Conservation (phyloP, 768 basidiomycete species). For the Lentinula raphanica region DNA sequence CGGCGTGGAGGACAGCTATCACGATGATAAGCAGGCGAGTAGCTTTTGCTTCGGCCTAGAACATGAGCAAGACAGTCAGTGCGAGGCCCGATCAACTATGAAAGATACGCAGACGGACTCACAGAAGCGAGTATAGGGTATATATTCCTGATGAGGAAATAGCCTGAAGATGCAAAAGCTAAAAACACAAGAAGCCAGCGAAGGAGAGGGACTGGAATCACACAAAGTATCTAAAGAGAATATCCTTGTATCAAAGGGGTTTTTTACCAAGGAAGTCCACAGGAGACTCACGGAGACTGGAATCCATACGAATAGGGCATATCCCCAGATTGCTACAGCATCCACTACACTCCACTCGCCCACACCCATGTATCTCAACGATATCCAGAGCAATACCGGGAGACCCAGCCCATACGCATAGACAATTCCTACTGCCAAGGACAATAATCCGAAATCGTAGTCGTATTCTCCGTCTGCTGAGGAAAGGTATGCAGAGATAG, state of each 20-base stretch:
- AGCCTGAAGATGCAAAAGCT: conserved; percentile 78
- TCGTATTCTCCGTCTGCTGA: conserved; percentile 49
- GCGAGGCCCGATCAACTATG: neutral
- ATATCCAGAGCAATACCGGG: conserved; percentile 80
- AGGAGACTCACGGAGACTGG: conserved; percentile 68
- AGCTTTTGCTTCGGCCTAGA: conserved; percentile 80
- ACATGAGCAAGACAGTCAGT: neutral
- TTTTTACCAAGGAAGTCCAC: neutral
- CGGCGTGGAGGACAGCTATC: conserved; percentile 71
- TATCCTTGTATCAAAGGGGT: neutral
- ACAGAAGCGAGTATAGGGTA: conserved; percentile 88
- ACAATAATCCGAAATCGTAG: conserved; percentile 84
- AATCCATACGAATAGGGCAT: conserved; percentile 83
- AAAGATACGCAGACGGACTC: conserved; percentile 32
- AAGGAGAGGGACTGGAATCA: conserved; percentile 76
- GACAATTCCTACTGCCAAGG: conserved; percentile 76
- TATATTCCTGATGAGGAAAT: conserved; percentile 78
- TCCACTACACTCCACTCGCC: conserved; percentile 89
- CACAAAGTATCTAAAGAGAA: conserved; percentile 62
- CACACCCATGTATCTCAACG: conserved; percentile 79
- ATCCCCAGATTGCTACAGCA: conserved; percentile 76
- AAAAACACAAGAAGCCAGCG: conserved; percentile 76
- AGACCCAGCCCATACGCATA: conserved; percentile 84
- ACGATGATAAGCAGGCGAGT: conserved; percentile 78
- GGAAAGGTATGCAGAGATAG: conserved; percentile 83